Evolutionary conservation across 805 yeast species (phyloP), one percentile per base, ranked within the genome.

Genomic region (Clavispora phyllophila): DNA sequence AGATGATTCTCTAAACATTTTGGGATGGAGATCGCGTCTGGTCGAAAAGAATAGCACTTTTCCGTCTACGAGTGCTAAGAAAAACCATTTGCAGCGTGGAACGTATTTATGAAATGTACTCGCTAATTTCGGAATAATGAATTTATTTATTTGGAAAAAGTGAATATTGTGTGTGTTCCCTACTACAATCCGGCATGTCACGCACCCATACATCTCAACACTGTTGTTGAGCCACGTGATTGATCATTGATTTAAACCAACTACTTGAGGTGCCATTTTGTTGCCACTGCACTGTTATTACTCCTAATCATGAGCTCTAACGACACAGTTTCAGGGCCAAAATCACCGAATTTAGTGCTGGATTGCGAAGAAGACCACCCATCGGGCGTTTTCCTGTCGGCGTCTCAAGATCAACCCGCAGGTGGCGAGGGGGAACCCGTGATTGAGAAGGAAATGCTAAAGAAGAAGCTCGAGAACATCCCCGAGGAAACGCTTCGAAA

Each of bases 401-500:
- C 3, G 10, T 1, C 20, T 5, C 20, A 6, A 15, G n/a, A 17
- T 17, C 33, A 17, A 15, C 10, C 33, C 15, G 25, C 23, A 5
- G 5, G 10, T 6, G 4, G 4, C 13, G 17, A 33, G 14, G 22
- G 9, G 22, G 34, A 35, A 17, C 42, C 37, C 14, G 18, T 36
- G 7, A 44, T 48, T 10, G 54, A 50, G 14, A 49, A 44, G 31
- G 46, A 46, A 9, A 42, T 36, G 10, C 46, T 52, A 27, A 43
- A 46, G 36, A 29, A 50, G 33, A 52, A 48, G 36, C 50, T 52
- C n/a, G 45, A 52, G 28, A 39, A 25, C 18, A 50, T 52, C n/a
- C 56, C 56, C 14, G 44, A 45, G 26, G 55, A 51, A 18, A 46
- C 47, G 18, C 54, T 52, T 28, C 53, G 56, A 9, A 44, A 35